A percentile compares a stretch with the other conserved stretches of the same genome.
Evolutionary conservation across 352 stramenopile genomes (phyloP).

Genomic region (Globisporangium ultimum): DNA sequence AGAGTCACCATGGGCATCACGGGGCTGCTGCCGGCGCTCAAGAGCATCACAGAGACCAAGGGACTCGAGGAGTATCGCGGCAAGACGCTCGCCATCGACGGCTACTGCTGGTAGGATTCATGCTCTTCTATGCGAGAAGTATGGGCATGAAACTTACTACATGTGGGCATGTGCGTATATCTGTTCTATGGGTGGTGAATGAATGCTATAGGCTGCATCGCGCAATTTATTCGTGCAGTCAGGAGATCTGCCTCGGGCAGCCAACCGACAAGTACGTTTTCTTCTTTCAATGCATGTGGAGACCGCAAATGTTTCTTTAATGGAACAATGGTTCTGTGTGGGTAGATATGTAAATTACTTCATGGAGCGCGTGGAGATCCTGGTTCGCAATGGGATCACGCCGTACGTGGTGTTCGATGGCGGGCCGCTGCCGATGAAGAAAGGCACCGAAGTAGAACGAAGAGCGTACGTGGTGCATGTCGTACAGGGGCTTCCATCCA

Average conservation of each 20-base stretch:
- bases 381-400: slow-evolving; percentile 52
- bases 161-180: neutral
- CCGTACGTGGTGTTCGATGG: slow-evolving; percentile 83
- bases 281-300: neutral
- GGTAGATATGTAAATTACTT: slow-evolving; percentile 78
- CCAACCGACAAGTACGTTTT: slow-evolving; percentile 62
- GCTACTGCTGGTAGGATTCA: slow-evolving; percentile 73
- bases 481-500: too few relatives aligned
- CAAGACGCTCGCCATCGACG: slow-evolving; percentile 71
- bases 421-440: slow-evolving; percentile 73
- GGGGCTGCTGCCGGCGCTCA: slow-evolving; percentile 61
- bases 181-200: neutral
- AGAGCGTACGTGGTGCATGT: slow-evolving; percentile 33
- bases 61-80: slow-evolving; percentile 49
- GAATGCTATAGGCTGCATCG: slow-evolving; percentile 59
- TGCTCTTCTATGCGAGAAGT: neutral
- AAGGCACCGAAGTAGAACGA: slow-evolving; percentile 69
- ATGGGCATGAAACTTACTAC: neutral
- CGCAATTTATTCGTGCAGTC: slow-evolving; percentile 69
- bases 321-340: neutral
- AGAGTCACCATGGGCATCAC: slow-evolving; percentile 47
- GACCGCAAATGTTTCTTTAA: too few relatives aligned
- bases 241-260: slow-evolving; percentile 66
- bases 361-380: slow-evolving; percentile 49
- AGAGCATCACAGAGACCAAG: slow-evolving; percentile 70